A percentile compares a stretch with the other conserved stretches of the same genome.
Evolutionary conservation across 2,329 filamentous ascomycete species (phyloP).

Genomic region (Cryphonectria nitschkei): DNA sequence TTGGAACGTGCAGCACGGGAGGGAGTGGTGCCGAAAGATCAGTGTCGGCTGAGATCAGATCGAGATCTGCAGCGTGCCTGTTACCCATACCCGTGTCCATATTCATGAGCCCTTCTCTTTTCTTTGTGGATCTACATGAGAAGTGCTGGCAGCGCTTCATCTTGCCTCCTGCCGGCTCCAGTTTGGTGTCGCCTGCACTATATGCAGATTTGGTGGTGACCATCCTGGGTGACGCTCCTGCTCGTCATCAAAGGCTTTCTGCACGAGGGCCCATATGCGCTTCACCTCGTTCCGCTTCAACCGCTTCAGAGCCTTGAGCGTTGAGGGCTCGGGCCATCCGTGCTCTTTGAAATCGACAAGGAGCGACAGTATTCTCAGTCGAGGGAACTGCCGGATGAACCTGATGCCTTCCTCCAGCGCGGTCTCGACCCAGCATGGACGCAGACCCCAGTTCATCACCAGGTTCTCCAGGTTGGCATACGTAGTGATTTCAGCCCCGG

Average conservation of each 20-base stretch:
- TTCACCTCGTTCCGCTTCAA: slow-evolving; percentile 27
- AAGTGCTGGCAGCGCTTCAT: neutral
- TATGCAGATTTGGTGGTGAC: slow-evolving; percentile 22
- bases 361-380: slow-evolving; percentile 26
- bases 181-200: slow-evolving; percentile 25
- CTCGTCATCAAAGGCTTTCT: slow-evolving; percentile 15
- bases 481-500: slow-evolving; percentile 17
- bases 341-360: slow-evolving; percentile 29
- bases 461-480: slow-evolving; percentile 25
- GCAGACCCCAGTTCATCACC: slow-evolving; percentile 31
- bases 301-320: slow-evolving; percentile 20
- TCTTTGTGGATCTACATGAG: neutral
- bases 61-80: too few species aligned
- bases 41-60: slow-evolving; percentile 39
- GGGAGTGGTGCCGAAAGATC: slow-evolving; percentile 71
- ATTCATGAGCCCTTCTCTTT: neutral
- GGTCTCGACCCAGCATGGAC: slow-evolving; percentile 30
- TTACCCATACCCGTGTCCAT: neutral
- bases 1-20: slow-evolving; percentile 81
- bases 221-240: slow-evolving; percentile 18
- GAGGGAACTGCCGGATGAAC: slow-evolving; percentile 26
- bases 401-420: slow-evolving; percentile 25
- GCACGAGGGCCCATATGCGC: slow-evolving; percentile 28
- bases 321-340: slow-evolving; percentile 27
- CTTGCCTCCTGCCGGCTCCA: slow-evolving; percentile 24